Base-by-base conservation (phyloP, 2,329 filamentous ascomycete species). In the Onygena corvina region DNA sequence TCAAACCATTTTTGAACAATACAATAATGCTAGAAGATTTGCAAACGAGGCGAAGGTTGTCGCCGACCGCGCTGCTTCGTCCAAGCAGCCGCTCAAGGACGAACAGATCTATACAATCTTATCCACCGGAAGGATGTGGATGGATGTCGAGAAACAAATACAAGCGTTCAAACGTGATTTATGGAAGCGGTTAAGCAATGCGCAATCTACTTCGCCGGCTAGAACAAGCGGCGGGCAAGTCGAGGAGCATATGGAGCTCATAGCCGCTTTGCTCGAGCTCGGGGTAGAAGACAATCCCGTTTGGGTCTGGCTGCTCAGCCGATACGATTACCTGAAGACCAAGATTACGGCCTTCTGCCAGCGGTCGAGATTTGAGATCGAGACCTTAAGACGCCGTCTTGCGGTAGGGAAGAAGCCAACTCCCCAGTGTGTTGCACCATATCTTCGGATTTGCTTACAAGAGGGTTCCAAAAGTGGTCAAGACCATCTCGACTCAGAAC, bases 261-360 rank as follows among this genome's bases (percentile, higher is more conserved):
- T 98, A 49, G 76, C 81, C 18, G 74, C 95, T 30, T 74, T 98
- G 48, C 71, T 98, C n/a, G 90, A 98, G 64, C 73, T 98, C 16
- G 93, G 92, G 4, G 88, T 94, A 2, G 84, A 94, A 7, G 88
- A 96, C 52, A 98, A 94, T 59, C 92, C 92, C 1, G 94, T 98
- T 54, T 94, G 86, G 86, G 77, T 93, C 8, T 98, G 92, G 89
- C 78, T 98, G 21, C 72, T 90, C 49, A 94, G 87, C 60, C 81
- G 86, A 40, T 93, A 89, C 61, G 86, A 94, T 55, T 82, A 89
- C 60, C 74, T 98, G 50, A 95, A 92, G 66, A 81, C 81, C 55
- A 93, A 86, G 62, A 90, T 96, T 48, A 78, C 80, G 35, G 73
- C 77, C 0, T 84, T 82, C 11, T 86, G 87, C 47, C 88, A 96